Evolutionary conservation across 148 eudicot species (phyloP).

Genomic region (Nepenthes gracilis): DNA sequence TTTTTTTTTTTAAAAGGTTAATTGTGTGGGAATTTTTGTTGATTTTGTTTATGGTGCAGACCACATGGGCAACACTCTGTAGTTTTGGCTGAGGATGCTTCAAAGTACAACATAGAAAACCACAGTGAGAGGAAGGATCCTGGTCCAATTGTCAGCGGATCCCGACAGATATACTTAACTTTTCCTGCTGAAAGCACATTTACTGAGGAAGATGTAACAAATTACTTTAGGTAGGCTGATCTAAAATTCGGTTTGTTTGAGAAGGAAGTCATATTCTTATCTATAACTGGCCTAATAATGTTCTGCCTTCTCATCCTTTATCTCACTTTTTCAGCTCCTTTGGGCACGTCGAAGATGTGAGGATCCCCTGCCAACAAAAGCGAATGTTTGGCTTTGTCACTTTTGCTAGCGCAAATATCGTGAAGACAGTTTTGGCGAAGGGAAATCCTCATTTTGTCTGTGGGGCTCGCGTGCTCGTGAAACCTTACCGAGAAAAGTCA

Average conservation of each 20-base stretch:
- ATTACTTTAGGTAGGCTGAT: conserved; percentile 40
- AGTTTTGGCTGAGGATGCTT: conserved; percentile 47
- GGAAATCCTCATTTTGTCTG: conserved; percentile 45
- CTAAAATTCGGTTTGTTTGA: not conserved
- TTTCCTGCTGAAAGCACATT: conserved; percentile 65
- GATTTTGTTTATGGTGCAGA: conserved; percentile 15
- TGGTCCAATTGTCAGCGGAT: conserved; percentile 40
- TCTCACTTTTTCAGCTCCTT: conserved; percentile 19
- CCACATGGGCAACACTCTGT: conserved; percentile 58
- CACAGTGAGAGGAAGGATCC: conserved; percentile 41
- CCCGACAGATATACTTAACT: conserved; percentile 55
- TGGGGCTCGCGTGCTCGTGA: conserved; percentile 52
- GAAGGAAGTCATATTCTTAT: not conserved
- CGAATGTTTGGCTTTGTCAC: conserved; percentile 61
- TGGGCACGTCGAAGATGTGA: conserved; percentile 41
- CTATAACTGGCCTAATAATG: not conserved
- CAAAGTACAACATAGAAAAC: conserved; percentile 26
- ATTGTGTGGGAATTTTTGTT: not conserved
- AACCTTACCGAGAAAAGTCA: conserved; percentile 42
- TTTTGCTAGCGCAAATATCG: conserved; percentile 30
- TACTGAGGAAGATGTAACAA: conserved; percentile 46
- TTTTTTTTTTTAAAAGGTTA: too few species aligned
- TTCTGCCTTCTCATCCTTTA: not conserved
- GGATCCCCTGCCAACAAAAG: conserved; percentile 47
- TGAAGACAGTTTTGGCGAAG: conserved; percentile 25